These are phyloP conservation scores for Tetrastigma voinierianum DNA, from an alignment of 164 flowering plant species.

Conservation along the genomic window DNA sequence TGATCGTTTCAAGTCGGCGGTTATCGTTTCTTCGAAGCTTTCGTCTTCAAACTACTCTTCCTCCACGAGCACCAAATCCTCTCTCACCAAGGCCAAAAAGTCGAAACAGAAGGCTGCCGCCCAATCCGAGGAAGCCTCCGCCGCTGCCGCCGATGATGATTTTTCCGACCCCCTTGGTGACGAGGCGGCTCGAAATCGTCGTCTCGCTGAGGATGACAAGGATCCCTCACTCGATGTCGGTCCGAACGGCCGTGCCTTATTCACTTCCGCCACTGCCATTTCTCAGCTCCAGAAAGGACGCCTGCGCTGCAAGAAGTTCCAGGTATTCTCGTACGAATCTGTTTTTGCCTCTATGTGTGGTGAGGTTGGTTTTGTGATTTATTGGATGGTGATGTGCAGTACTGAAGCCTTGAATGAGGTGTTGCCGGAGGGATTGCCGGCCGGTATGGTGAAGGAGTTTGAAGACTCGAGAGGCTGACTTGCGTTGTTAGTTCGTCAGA, in stretches of 20 bases:
- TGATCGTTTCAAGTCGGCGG: background rate
- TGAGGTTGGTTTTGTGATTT: background rate
- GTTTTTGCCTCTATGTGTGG: background rate
- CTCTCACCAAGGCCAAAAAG: conserved; percentile 26
- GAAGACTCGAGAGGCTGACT: conserved; percentile 46
- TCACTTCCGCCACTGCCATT: conserved; percentile 54
- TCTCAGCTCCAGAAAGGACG: conserved; percentile 54
- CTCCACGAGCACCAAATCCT: conserved; percentile 22
- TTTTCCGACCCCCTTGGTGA: conserved; percentile 23
- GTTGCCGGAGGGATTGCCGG: conserved; percentile 65
- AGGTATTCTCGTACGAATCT: conserved; percentile 23
- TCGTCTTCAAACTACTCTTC: conserved; percentile 23
- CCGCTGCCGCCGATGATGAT: conserved; percentile 14
- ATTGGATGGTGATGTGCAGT: conserved; percentile 12
- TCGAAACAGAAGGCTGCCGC: conserved; percentile 19
- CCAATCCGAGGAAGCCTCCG: conserved; percentile 19
- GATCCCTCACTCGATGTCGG: conserved; percentile 69
- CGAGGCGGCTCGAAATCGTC: conserved; percentile 30
- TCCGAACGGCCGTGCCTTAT: conserved; percentile 68
- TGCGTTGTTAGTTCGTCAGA: conserved; percentile 66
- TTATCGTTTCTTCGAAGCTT: conserved; percentile 2
- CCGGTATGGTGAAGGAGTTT: conserved; percentile 67
- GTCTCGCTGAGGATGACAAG: conserved; percentile 51
- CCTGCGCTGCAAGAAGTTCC: conserved; percentile 64
- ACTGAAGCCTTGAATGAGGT: conserved; percentile 36